Base-by-base conservation (phyloP, 768 basidiomycete genomes). In the Sporobolomyces roseus region DNA sequence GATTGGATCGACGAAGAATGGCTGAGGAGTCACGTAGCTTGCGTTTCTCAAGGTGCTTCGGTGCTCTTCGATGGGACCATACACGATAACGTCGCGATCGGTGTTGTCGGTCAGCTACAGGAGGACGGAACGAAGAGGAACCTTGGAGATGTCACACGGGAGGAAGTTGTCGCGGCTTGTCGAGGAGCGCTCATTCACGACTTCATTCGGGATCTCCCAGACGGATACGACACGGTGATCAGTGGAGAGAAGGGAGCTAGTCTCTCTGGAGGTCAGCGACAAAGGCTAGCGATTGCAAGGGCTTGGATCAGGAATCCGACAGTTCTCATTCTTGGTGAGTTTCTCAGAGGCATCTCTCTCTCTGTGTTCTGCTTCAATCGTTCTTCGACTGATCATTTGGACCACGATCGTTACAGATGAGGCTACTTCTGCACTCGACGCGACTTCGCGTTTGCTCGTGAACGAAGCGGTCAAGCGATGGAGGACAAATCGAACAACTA, bases 311-410 rank as follows among this genome's bases (percentile, higher is more conserved):
- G 93, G 56, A 85, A 98, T 78, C 93, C 94, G 6, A 85, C 86
- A 1, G 87, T 97, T 9, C 81, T 97, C 68, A 88, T 99, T 75
- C 87, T 97, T 46, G 93, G 94, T 93, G 66, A 54, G 88, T 83
- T 56, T 36, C 25, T 23, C 7, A 13, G 12, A 9, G 38, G 38
- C 38, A 41, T 9, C 10, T 17, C 38, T 41, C 45, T 55, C 21
- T 59, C 46, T 23, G 25, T 41, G 17, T 23, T 17, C 43, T 33
- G 41, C n/a, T 50, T 38, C 13, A 30, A 13, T 27, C 35, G 45
- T n/a, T 45, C 27, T 77, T 13, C 71, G 50, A 10, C 78, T 19
- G 77, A 52, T 9, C 36, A 17, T 66, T 25, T 21, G 9, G 43
- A 32, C 27, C 38, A 21, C 21, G 23, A n/a, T 41, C 14, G 16